Conservation (phyloP, 345 rosid species). For the Euphorbia peplus region DNA sequence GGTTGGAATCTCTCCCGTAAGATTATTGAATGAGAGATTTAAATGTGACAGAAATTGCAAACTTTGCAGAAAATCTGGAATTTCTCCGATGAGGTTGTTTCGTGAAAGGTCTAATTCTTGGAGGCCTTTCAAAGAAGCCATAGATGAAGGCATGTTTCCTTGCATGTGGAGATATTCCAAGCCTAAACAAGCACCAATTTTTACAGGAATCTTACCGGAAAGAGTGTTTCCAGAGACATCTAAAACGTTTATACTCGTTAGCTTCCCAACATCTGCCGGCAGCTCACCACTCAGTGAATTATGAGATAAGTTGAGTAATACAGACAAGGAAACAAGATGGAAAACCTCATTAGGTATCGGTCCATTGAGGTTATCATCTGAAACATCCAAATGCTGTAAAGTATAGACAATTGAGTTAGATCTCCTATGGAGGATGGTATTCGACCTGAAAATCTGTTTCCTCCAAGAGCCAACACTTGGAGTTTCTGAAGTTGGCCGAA, state of each 20-base stretch:
- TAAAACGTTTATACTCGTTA: not conserved
- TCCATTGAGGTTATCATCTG: not conserved
- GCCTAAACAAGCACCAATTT: not conserved
- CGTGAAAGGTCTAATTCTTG: not conserved
- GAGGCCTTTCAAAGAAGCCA: not conserved
- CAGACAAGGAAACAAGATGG: not conserved
- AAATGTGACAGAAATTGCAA: not conserved
- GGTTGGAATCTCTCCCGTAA: not conserved
- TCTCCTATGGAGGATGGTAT: constrained; percentile 18
- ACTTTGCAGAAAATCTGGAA: not conserved
- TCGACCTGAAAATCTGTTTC: not conserved
- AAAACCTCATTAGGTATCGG: not conserved
- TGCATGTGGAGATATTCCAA: not conserved
- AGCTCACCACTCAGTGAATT: not conserved
- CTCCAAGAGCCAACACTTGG: not conserved
- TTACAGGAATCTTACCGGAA: constrained; percentile 12
- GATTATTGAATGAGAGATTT: constrained; percentile 6
- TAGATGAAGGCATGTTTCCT: constrained; percentile 12
- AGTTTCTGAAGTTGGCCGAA: constrained; percentile 11
- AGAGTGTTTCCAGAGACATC: not conserved
- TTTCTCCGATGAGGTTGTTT: constrained; percentile 6
- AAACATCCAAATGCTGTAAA: not conserved
- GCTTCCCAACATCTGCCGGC: not conserved
- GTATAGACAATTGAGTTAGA: not conserved
- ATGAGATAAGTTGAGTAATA: not conserved